Conservation (phyloP, 2,329 filamentous ascomycete species). For the Fusarium siculi region DNA sequence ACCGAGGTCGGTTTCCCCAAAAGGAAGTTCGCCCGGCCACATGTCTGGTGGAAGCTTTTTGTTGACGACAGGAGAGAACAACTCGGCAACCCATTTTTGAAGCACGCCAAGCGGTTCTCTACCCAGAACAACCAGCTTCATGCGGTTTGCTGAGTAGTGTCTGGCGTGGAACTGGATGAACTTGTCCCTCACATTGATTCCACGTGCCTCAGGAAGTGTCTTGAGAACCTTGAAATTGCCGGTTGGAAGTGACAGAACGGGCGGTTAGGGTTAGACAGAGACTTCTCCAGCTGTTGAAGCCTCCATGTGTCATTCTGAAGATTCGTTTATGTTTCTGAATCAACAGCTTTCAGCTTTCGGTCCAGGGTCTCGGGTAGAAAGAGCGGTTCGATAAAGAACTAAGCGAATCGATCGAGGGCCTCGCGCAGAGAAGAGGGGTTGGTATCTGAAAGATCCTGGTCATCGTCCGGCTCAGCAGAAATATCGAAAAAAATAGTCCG, state of each 20-base stretch:
- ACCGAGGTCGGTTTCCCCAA: conserved; percentile 60
- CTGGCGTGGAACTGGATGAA: conserved; percentile 92
- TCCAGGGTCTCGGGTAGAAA: conserved; percentile 88
- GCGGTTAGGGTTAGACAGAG: conserved; percentile 85
- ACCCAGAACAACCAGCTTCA: conserved; percentile 91
- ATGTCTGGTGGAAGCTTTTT: too few relatives aligned
- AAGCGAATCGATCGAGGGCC: conserved; percentile 88
- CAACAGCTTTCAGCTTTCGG: conserved; percentile 86
- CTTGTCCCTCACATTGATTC: conserved; percentile 86
- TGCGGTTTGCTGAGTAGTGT: conserved; percentile 90
- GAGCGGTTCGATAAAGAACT: conserved; percentile 91
- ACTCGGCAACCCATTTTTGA: too few relatives aligned
- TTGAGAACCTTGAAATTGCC: conserved; percentile 89
- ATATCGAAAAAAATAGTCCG: conserved; percentile 99
- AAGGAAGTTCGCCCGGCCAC: conserved; percentile 64
- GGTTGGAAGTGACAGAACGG: conserved; percentile 91
- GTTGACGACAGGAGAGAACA: too few relatives aligned
- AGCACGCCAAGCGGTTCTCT: too few relatives aligned
- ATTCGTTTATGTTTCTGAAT: conserved; percentile 98
- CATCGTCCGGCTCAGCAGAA: conserved; percentile 78
- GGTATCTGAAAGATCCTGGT: conserved; percentile 63
- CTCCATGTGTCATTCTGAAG: conserved; percentile 91
- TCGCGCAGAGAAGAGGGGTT: conserved; percentile 76
- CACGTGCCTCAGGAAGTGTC: conserved; percentile 79
- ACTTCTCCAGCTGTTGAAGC: conserved; percentile 87